These are phyloP conservation scores for Caloboletus firmus DNA, from an alignment of 1,284 basidiomycete genomes.

Conservation along the genomic window DNA sequence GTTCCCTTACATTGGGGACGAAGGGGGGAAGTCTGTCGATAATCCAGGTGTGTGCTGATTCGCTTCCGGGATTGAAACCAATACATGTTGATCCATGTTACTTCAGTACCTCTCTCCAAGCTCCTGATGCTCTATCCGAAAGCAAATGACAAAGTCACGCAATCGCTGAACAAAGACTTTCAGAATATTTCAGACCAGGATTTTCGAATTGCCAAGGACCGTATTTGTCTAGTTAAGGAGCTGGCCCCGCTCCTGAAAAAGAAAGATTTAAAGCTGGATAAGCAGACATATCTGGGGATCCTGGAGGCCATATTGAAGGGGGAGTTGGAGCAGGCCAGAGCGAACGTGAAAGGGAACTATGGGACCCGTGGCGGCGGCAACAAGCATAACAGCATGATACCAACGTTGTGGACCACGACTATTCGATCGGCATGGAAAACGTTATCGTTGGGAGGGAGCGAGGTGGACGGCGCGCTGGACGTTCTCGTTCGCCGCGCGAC, in stretches of 20 bases:
- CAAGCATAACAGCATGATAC: not conserved
- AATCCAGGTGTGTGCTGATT: constrained; percentile 12
- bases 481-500: not conserved
- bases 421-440: not conserved
- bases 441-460: constrained; percentile 13
- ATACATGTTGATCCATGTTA: not conserved
- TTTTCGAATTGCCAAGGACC: constrained; percentile 25
- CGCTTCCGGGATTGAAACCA: not conserved
- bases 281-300: constrained; percentile 3
- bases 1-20: constrained; percentile 6
- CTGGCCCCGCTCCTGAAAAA: constrained; percentile 7
- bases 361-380: not conserved
- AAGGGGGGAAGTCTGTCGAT: not conserved
- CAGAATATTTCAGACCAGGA: not conserved
- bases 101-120: constrained; percentile 15
- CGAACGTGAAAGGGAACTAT: not conserved
- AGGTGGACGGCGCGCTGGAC: not conserved
- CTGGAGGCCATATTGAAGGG: constrained; percentile 15
- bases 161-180: not conserved
- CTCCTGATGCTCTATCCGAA: constrained; percentile 19
- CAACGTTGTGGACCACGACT: not conserved
- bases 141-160: constrained; percentile 13
- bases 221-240: constrained; percentile 20
- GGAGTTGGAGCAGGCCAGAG: constrained; percentile 6
- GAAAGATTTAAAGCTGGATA: constrained; percentile 1